A percentile compares a stretch with the other conserved stretches of the same genome.
phyloP scores from a whole-genome alignment of 306 rosid species.

The Purshia tridentata region DNA sequence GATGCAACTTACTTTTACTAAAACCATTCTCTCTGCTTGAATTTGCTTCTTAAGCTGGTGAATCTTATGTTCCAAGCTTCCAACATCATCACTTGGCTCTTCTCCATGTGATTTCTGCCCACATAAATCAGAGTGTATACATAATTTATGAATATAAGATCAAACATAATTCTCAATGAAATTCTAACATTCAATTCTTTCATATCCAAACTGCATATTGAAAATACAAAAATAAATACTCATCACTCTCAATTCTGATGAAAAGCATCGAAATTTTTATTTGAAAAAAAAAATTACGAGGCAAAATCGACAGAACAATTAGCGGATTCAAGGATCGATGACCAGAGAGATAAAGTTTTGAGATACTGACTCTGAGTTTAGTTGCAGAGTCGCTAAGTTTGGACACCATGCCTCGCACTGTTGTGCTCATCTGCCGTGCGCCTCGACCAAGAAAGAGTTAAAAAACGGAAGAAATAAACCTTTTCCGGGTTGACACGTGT shows the following conservation, averaged over 20 bases:
- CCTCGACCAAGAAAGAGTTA: conserved; percentile 10
- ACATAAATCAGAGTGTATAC: conserved; percentile 2
- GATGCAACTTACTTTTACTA: conserved; percentile 45
- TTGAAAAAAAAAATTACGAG: conserved; percentile 12
- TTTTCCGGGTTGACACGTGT: neutral
- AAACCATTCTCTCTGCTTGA: conserved; percentile 62
- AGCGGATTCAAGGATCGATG: neutral
- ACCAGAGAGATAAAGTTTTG: neutral
- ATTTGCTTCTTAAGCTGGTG: conserved; percentile 72
- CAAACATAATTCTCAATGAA: neutral
- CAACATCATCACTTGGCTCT: conserved; percentile 38
- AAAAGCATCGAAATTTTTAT: conserved; percentile 5
- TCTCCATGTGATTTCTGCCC: conserved; percentile 47
- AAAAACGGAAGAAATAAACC: neutral
- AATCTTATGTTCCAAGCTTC: conserved; percentile 57
- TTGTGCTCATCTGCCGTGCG: conserved; percentile 15
- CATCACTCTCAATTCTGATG: neutral
- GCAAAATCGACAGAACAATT: conserved; percentile 9
- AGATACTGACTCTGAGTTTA: conserved; percentile 48
- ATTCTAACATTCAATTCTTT: conserved; percentile 6
- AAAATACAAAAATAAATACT: neutral
- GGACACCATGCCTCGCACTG: conserved; percentile 52
- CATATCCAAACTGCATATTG: conserved; percentile 2
- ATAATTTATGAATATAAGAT: neutral
- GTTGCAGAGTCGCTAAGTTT: conserved; percentile 53